These are phyloP conservation scores for Ulvella scutata DNA, from an alignment of 139 green algal genomes.

Conservation along the genomic window DNA sequence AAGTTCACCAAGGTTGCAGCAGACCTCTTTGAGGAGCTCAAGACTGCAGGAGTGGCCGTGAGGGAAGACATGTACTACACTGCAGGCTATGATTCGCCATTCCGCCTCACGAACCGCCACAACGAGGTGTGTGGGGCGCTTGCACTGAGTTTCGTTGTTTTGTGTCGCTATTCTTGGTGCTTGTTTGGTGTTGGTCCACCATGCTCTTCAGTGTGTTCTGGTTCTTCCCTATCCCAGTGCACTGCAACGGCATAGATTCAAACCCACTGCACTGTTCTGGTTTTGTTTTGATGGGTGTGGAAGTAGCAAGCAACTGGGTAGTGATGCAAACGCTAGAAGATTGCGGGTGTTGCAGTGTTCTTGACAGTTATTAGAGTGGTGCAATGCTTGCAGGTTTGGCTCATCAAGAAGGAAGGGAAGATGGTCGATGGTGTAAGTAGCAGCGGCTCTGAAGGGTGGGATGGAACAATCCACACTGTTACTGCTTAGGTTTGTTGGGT, in stretches of 20 bases:
- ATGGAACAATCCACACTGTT: no score
- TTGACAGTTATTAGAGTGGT: background rate
- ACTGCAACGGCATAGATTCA: background rate
- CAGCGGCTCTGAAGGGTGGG: no score
- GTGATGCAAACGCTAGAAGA: background rate
- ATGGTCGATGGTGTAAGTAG: no score
- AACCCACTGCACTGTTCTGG: background rate
- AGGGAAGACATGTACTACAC: constrained; percentile 13
- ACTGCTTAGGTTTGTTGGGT: no score
- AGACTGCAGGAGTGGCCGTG: background rate
- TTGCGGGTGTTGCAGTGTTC: background rate
- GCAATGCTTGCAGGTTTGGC: background rate
- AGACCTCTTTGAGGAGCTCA: constrained; percentile 8
- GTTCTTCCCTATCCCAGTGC: no score
- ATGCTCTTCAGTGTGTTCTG: background rate
- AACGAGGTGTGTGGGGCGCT: background rate
- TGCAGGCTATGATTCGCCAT: constrained; percentile 31
- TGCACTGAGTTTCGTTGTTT: background rate
- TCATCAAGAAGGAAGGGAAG: no score
- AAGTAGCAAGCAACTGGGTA: background rate
- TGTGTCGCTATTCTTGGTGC: background rate
- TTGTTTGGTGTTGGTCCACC: background rate
- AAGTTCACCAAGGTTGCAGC: constrained; percentile 12
- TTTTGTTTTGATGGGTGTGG: background rate
- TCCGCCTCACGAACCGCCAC: constrained; percentile 20